Conservation (phyloP, 345 rosid species). For the Rhodomyrtus tomentosa region DNA sequence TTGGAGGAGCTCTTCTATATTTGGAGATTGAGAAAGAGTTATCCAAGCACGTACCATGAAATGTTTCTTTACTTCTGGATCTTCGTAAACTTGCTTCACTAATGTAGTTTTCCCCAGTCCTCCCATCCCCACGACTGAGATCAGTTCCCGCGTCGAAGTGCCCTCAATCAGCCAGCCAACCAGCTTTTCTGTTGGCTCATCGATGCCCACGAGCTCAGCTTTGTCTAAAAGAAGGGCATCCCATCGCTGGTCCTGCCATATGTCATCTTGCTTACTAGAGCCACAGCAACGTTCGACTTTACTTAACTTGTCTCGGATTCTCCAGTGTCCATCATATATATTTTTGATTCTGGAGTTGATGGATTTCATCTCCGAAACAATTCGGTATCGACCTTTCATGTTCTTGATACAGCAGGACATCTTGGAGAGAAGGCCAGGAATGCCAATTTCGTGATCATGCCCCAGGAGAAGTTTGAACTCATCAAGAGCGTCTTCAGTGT, state of each 20-base stretch:
- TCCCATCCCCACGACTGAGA: slow-evolving; percentile 29
- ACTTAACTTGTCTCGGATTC: too few relatives aligned
- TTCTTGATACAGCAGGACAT: slow-evolving; percentile 11
- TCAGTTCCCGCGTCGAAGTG: not conserved
- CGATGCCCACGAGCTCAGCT: slow-evolving; percentile 24
- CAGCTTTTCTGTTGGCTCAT: slow-evolving; percentile 13
- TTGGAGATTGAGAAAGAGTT: slow-evolving; percentile 11
- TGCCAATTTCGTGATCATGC: not conserved
- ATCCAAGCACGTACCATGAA: slow-evolving; percentile 18
- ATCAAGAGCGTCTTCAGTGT: slow-evolving; percentile 19
- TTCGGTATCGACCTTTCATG: slow-evolving; percentile 11
- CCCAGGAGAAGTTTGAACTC: slow-evolving; percentile 12
- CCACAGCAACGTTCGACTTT: too few relatives aligned
- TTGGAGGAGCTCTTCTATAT: slow-evolving; percentile 9
- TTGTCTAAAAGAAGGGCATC: slow-evolving; percentile 23
- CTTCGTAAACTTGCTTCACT: slow-evolving; percentile 25
- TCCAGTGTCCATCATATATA: slow-evolving; percentile 5
- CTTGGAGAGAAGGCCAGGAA: slow-evolving; percentile 1
- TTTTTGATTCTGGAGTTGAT: slow-evolving; percentile 3
- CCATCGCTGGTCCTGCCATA: slow-evolving; percentile 7
- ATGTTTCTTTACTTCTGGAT: slow-evolving; percentile 4
- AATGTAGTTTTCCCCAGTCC: slow-evolving; percentile 33
- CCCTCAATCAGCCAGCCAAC: slow-evolving; percentile 5
- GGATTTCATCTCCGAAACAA: slow-evolving; percentile 1
- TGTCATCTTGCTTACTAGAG: not conserved